Evolutionary conservation across 169 alveolate genomes (phyloP).

Genomic region (Cryptosporidium ubiquitum): DNA sequence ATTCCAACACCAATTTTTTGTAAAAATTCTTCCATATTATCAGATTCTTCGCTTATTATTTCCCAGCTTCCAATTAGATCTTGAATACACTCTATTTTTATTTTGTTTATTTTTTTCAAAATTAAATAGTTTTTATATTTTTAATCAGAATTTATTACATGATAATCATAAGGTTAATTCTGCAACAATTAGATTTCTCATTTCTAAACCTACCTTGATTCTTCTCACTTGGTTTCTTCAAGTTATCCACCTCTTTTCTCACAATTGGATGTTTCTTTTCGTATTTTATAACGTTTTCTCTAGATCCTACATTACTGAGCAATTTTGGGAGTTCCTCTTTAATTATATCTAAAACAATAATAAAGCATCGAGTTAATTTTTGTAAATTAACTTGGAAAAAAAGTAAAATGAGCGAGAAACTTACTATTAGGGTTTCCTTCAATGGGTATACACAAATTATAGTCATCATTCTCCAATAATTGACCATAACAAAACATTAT

Average conservation of each 20-base stretch:
- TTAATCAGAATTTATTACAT: too few species aligned
- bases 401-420: background rate
- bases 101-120: background rate
- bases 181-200: background rate
- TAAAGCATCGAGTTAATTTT: background rate
- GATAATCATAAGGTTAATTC: background rate
- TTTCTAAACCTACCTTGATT: constrained; percentile 31
- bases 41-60: constrained; percentile 17
- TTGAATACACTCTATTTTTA: constrained; percentile 10
- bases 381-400: background rate
- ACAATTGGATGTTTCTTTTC: background rate
- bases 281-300: background rate
- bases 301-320: background rate
- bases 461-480: constrained; percentile 30
- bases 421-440: constrained; percentile 49
- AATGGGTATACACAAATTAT: constrained; percentile 25
- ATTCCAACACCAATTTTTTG: constrained; percentile 35
- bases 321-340: constrained; percentile 24
- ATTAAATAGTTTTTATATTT: too few species aligned
- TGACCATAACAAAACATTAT: background rate
- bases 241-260: background rate
- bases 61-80: constrained; percentile 41
- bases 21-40: constrained; percentile 39
- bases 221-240: background rate
- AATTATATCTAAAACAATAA: background rate